Conservation (phyloP, 176 grass and related monocot genomes). For the Phoenix roebelenii region DNA sequence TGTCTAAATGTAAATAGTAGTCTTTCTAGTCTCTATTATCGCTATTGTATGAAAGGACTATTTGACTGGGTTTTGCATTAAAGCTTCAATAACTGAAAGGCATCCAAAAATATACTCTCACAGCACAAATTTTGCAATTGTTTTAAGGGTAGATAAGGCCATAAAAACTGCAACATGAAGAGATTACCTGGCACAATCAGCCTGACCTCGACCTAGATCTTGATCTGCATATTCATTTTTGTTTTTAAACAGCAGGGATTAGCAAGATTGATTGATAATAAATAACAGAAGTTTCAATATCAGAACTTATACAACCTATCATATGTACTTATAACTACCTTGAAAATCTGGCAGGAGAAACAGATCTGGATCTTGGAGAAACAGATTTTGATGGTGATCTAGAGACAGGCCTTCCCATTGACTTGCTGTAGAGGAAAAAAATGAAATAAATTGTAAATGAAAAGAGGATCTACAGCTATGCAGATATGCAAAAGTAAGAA, state of each 20-base stretch:
- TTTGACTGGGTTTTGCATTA: too few relatives aligned
- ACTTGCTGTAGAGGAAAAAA: conserved; percentile 5
- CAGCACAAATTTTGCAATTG: too few relatives aligned
- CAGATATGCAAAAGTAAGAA: not conserved
- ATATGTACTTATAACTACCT: not conserved
- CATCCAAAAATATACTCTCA: too few relatives aligned
- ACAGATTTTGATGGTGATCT: conserved; percentile 10
- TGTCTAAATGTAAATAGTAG: too few relatives aligned
- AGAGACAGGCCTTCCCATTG: not conserved
- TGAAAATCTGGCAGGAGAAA: conserved; percentile 6
- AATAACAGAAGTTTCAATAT: not conserved
- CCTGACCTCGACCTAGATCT: conserved; percentile 17
- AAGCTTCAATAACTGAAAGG: too few relatives aligned
- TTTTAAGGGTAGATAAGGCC: too few relatives aligned
- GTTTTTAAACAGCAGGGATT: not conserved
- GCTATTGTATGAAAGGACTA: too few relatives aligned
- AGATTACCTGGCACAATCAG: conserved; percentile 11
- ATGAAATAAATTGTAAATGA: not conserved
- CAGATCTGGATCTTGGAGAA: conserved; percentile 9
- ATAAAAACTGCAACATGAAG: too few relatives aligned
- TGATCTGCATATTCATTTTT: conserved; percentile 8
- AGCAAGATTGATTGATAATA: not conserved
- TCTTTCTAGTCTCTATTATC: too few relatives aligned
- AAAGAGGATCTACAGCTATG: not conserved
- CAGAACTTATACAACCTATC: not conserved